A percentile compares a stretch with the other conserved stretches of the same genome.
phyloP scores from a whole-genome alignment of 768 basidiomycete species.

The Pulveroboletus frians region DNA sequence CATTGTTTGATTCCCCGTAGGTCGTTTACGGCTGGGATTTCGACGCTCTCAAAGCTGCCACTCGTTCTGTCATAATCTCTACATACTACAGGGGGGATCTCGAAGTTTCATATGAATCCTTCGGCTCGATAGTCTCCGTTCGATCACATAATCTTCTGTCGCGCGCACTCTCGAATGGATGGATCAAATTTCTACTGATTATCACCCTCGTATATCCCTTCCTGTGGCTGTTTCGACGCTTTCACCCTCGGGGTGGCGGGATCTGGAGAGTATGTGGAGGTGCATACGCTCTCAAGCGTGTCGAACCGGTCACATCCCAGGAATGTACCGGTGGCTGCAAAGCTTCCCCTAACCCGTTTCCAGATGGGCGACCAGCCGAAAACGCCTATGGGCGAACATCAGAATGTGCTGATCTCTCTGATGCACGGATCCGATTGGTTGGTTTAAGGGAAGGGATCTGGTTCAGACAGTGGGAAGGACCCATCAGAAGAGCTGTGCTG shows the following conservation, averaged over 20 bases:
- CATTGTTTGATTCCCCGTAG: constrained; percentile 32
- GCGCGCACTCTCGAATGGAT: constrained; percentile 61
- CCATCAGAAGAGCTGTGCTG: constrained; percentile 57
- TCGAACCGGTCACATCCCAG: constrained; percentile 16
- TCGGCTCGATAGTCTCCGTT: constrained; percentile 50
- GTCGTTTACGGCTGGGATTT: constrained; percentile 59
- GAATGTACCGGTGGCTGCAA: constrained; percentile 3
- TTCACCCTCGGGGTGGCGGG: constrained; percentile 63
- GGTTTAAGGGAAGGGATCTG: constrained; percentile 73
- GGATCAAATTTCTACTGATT: constrained; percentile 65
- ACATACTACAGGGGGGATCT: constrained; percentile 35
- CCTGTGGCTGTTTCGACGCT: constrained; percentile 75
- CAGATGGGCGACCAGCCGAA: not conserved
- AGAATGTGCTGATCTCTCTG: constrained; percentile 29
- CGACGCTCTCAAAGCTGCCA: constrained; percentile 36
- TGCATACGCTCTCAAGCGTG: constrained; percentile 64
- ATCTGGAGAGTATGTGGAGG: constrained; percentile 73
- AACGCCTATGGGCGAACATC: constrained; percentile 5
- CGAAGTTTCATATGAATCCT: constrained; percentile 46
- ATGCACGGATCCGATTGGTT: constrained; percentile 34
- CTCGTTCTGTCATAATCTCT: constrained; percentile 34
- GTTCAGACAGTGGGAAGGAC: constrained; percentile 72
- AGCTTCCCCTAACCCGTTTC: constrained; percentile 1
- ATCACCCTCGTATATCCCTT: constrained; percentile 72
- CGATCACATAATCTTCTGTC: constrained; percentile 65